Evolutionary conservation across 1,284 basidiomycete genomes (phyloP), one percentile per base, ranked within the genome.

Genomic region (Tylopilus orsonianus): DNA sequence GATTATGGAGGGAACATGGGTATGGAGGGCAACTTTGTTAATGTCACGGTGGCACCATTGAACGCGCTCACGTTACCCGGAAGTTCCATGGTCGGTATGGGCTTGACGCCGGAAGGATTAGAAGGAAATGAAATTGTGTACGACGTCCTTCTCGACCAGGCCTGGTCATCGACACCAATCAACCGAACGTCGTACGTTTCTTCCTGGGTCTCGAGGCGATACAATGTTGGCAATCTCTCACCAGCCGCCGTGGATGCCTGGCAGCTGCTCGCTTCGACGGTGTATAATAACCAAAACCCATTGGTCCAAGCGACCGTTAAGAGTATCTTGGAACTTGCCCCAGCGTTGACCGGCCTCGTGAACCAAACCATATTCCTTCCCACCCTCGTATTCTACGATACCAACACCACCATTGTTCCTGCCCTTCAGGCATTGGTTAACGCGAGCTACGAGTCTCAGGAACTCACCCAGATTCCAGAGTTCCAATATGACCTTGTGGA

Each of bases 41-140:
- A 26, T 10, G 26, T 26, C 26, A 26, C 26, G 6, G 26, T 26
- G 26, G 26, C 26, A 26, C 26, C 26, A 6, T 26, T 26, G 26
- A 10, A 26, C 10, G 26, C 71, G 8, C 58, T 74, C 12, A 47
- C 55, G 7, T 47, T 59, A 0, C 55, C 65, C 20, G 65, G 59
- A 10, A 59, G 61, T 48, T 63, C 67, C 18, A 73, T 74, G 71
- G 60, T 66, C 35, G 73, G 74, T 8, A 60, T 71, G 49, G 74
- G 73, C 2, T 54, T 75, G 49, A 71, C 71, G 0, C 69, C 69
- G 47, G 74, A 75, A 46, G 73, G 74, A 12, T 62, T 72, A 43
- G 73, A 75, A 49, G 70, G 73, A 12, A 75, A 75, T 54, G 73
- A 75, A 58, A 65, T 74, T 39, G 58, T 74, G 13, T 75, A 73